Percentiles rank a stretch among this genome's conserved stretches.
Evolutionary conservation across 257 asterid genomes (phyloP).

Genomic region (Solanum verrucosum): DNA sequence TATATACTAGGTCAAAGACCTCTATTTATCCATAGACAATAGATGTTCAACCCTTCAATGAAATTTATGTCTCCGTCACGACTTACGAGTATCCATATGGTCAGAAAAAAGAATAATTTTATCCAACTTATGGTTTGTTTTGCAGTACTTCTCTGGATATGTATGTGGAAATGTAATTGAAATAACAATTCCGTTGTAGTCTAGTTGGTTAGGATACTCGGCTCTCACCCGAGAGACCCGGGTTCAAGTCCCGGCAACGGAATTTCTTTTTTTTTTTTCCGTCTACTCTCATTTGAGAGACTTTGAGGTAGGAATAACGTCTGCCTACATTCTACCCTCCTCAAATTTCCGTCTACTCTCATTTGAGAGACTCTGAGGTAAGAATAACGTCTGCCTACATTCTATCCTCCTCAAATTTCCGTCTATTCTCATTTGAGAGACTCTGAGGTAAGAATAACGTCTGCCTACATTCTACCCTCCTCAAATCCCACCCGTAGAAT

Average conservation of each 20-base stretch:
- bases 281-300: too few relatives aligned
- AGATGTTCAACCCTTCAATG: neutral
- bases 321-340: too few relatives aligned
- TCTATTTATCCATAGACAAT: neutral
- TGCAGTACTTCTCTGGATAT: too few relatives aligned
- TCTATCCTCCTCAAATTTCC: too few relatives aligned
- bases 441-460: too few relatives aligned
- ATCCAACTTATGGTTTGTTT: neutral
- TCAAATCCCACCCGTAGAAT: too few relatives aligned
- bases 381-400: too few relatives aligned
- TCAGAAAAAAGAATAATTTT: neutral
- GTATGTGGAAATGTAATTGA: accelerated
- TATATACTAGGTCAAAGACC: neutral
- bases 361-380: constrained; percentile 31
- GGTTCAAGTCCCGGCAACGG: constrained; percentile 88
- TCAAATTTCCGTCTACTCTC: too few relatives aligned
- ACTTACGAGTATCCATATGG: accelerated
- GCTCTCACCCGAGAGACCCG: constrained; percentile 99
- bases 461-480: too few relatives aligned
- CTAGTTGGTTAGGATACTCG: constrained; percentile 98
- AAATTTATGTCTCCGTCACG: accelerated
- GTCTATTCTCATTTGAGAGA: too few relatives aligned
- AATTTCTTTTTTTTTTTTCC: neutral
- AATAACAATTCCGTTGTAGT: constrained; percentile 58
- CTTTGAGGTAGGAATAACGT: too few relatives aligned